Conservation (phyloP, 2,329 filamentous ascomycete genomes). For the Hypoxylon sp. region DNA sequence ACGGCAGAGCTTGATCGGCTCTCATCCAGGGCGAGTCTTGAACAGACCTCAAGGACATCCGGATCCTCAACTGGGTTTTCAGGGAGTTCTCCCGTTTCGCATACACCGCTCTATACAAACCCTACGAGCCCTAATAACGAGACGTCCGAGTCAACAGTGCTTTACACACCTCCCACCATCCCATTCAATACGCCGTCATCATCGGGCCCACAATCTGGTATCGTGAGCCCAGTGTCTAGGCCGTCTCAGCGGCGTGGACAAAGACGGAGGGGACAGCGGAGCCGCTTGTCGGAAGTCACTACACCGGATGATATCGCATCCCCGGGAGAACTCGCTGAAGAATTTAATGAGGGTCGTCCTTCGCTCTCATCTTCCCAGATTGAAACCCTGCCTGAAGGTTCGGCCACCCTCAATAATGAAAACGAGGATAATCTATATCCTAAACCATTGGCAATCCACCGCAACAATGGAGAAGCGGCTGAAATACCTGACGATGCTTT, state of each 20-base stretch:
- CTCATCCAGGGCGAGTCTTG: slow-evolving; percentile 33
- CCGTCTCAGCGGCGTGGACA: slow-evolving; percentile 39
- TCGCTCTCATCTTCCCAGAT: slow-evolving; percentile 24
- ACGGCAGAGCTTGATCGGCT: slow-evolving; percentile 51
- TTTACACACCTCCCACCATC: slow-evolving; percentile 23
- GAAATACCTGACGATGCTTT: background rate
- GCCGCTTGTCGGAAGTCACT: slow-evolving; percentile 53
- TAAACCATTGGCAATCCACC: slow-evolving; percentile 28
- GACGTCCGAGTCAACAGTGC: slow-evolving; percentile 9
- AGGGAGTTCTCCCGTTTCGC: slow-evolving; percentile 25
- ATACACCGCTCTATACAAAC: slow-evolving; percentile 28
- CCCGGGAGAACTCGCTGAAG: slow-evolving; percentile 30
- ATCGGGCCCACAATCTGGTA: slow-evolving; percentile 22
- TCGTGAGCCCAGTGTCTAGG: slow-evolving; percentile 31
- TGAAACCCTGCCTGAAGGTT: slow-evolving; percentile 37
- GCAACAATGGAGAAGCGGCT: slow-evolving; percentile 1
- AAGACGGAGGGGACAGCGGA: slow-evolving; percentile 46
- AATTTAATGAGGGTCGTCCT: slow-evolving; percentile 4
- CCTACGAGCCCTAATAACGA: slow-evolving; percentile 30
- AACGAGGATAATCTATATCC: slow-evolving; percentile 29
- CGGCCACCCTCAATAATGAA: background rate
- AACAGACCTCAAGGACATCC: slow-evolving; percentile 31
- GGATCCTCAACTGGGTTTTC: slow-evolving; percentile 32
- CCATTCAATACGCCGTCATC: slow-evolving; percentile 39
- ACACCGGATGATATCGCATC: slow-evolving; percentile 48